phyloP scores from a whole-genome alignment of 2,329 filamentous ascomycete genomes.

The Botrytis cinerea region DNA sequence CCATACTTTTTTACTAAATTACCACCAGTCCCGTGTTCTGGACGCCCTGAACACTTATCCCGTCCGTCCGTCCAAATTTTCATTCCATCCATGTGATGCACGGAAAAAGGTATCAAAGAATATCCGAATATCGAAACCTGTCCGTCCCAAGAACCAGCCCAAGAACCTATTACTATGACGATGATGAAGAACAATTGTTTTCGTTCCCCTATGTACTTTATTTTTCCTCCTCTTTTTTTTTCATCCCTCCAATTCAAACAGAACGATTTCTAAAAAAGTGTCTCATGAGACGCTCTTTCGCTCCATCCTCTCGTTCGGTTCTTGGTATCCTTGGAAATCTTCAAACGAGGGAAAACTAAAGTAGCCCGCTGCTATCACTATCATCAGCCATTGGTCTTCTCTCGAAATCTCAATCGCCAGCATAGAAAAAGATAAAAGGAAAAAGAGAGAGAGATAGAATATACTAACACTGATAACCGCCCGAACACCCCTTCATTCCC shows the following conservation, averaged over 20 bases:
- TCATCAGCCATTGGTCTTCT: conserved; percentile 24
- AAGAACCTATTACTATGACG: conserved; percentile 18
- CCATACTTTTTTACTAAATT: not conserved
- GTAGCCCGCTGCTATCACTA: conserved; percentile 53
- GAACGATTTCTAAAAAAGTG: not conserved
- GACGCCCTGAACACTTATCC: conserved; percentile 15
- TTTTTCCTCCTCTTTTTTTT: not conserved
- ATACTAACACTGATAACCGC: conserved; percentile 20
- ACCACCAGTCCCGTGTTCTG: conserved; percentile 15
- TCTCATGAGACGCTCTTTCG: conserved; percentile 16
- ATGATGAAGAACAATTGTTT: not conserved
- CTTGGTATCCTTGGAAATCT: conserved; percentile 58
- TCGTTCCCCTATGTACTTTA: not conserved
- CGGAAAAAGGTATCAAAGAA: conserved; percentile 15
- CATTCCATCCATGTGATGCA: conserved; percentile 2
- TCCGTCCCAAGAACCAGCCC: conserved; percentile 18
- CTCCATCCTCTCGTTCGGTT: conserved; percentile 41
- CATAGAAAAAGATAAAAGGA: not conserved
- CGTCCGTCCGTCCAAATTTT: not conserved
- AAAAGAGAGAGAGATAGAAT: not conserved
- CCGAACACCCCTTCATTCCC: conserved; percentile 17
- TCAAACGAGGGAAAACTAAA: conserved; percentile 76
- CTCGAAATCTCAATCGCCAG: not conserved
- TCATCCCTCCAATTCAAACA: not conserved
- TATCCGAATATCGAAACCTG: conserved; percentile 11